Evolutionary conservation across 768 basidiomycete genomes (phyloP), one percentile per base, ranked within the genome.

Genomic region (Pluteus cervinus): DNA sequence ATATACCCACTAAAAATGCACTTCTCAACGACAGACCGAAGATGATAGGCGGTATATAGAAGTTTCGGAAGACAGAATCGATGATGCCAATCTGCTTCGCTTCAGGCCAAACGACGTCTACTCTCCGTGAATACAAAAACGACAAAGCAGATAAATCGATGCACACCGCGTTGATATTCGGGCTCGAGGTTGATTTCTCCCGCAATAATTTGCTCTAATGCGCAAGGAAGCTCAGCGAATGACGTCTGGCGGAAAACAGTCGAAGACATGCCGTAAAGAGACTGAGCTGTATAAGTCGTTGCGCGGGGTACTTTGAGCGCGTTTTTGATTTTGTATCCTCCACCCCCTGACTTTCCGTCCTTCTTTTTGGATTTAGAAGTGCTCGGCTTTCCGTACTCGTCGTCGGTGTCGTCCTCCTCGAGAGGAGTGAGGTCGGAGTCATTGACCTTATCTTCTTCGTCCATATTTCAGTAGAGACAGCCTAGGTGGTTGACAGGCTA

Each of bases 61-160:
- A 86, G 50, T 87, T 86, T 29, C 81, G 77, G 42, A 85, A 75
- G 8, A 88, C 67, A 2, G 82, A 85, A 53, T 89, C 87, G 28
- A 90, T 76, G 18, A 90, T 66, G 1, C 76, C 75, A 15, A 79
- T 72, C 54, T 87, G 84, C 56, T 88, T 87, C 3, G 64, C 47
- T 42, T 85, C 81, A 0, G 81, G 67, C 87, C 86, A 90, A 1
- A 90, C 87, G 25, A 89, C 76, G 32, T 79, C 85, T 85, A 35
- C 7, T 10, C 29, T 41, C 29, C 8, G 12, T 26, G 5, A 11
- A 28, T 17, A 28, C 21, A n/a, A 12, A 29, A 15, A 14, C 26
- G 14, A 7, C 5, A 28, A 23, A 15, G 15, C 7, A 31, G 5
- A 29, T n/a, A 48, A 29, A 24, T 5, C 25, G 11, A 33, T n/a